A percentile compares a stretch with the other conserved stretches of the same genome.
phyloP scores from a whole-genome alignment of 2,329 filamentous ascomycete species.

The Curvularia spicifera region DNA sequence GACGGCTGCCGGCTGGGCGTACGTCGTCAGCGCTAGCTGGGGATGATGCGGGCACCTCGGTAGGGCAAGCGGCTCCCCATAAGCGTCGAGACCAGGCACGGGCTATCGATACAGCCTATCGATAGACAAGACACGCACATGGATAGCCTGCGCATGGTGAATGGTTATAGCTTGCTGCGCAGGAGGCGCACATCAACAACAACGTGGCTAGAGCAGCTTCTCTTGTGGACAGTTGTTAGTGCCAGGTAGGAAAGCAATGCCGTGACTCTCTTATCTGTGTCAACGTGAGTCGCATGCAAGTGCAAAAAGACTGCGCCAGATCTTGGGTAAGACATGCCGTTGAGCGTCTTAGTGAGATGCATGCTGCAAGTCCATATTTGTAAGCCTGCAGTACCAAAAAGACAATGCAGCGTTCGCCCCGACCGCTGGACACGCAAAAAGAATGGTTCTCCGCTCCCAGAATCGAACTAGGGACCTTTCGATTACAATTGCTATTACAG shows the following conservation, averaged over 20 bases:
- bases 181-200: background rate
- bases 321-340: background rate
- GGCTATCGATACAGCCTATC: slow-evolving; percentile 10
- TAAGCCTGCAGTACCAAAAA: background rate
- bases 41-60: slow-evolving; percentile 5
- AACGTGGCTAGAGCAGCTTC: background rate
- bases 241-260: background rate
- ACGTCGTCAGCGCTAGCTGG: slow-evolving; percentile 16
- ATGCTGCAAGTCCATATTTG: background rate
- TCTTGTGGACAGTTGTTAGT: background rate
- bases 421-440: slow-evolving; percentile 8
- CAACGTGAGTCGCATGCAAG: background rate
- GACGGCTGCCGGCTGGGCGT: slow-evolving; percentile 14
- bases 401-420: background rate
- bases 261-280: background rate
- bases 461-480: slow-evolving; percentile 45
- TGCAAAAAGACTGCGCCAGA: background rate
- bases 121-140: slow-evolving; percentile 1
- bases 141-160: background rate
- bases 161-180: slow-evolving; percentile 1
- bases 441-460: slow-evolving; percentile 42
- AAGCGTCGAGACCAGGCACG: slow-evolving; percentile 10
- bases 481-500: slow-evolving; percentile 46
- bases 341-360: background rate
- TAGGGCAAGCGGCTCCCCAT: slow-evolving; percentile 17